Evolutionary conservation across 306 rosid species (phyloP), one percentile per base, ranked within the genome.

Genomic region (Senna siamea): DNA sequence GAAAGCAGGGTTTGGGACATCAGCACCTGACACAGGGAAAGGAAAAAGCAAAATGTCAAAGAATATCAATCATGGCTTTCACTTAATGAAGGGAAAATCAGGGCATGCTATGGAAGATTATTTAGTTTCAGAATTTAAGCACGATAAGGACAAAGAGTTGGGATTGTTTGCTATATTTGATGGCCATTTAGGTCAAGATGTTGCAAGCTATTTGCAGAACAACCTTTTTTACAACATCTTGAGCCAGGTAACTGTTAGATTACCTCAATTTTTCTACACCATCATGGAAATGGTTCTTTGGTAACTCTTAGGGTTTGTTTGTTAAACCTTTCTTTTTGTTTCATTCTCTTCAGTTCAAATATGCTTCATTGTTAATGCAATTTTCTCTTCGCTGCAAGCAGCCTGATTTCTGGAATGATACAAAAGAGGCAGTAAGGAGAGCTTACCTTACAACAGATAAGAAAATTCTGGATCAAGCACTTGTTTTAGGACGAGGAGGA

Each of bases 141-240:
- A 77, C 70, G 76, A 78, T 19, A 74, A 72, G 12, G 86, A 87
- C 20, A 66, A 73, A 10, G 87, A 84, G 7, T 75, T 90, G 54
- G 96, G 96, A 28, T 76, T 90, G 26, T 87, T 90, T 76, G 96
- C 96, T 12, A 90, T 90, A 59, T 90, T 90, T 32, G 96, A 90
- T 70, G 92, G 92, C 55, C 96, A 89, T 80, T 82, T 82, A 68
- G 92, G 96, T 55, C 89, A 89, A 68, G 83, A 85, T 34, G 90
- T 90, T 50, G 89, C 92, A 20, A 82, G 73, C 82, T 90, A 81
- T 79, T 85, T 90, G 81, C 90, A 87, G 40, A 62, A 35, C 74
- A 74, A 90, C 79, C 92, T 87, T 17, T 90, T 90, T 13, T 74
- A 85, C 15, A 85, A 78, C 60, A 90, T 90, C 22, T 80, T 90